Evolutionary conservation across 2,329 filamentous ascomycete species (phyloP).

Genomic region (Sclerotiophoma versabilis): DNA sequence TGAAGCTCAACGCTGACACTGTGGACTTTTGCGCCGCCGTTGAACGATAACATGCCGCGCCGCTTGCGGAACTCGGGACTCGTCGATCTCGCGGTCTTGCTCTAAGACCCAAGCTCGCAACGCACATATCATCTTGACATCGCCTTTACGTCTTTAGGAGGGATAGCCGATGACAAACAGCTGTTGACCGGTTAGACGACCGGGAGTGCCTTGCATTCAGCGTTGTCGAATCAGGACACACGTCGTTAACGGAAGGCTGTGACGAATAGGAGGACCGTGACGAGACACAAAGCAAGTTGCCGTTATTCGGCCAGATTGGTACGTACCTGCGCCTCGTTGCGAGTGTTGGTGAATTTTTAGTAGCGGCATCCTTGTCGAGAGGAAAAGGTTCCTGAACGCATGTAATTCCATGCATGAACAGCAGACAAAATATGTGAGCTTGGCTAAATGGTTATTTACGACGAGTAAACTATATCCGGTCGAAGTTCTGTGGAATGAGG

Average conservation of each 20-base stretch:
- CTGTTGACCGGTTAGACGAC: background rate
- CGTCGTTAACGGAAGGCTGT: background rate
- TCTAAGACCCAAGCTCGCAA: background rate
- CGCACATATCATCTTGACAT: background rate
- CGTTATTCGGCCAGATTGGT: conserved; percentile 12
- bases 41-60: conserved; percentile 11
- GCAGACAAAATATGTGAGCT: no score
- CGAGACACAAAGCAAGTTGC: background rate
- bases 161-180: background rate
- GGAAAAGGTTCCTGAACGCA: background rate
- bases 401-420: background rate
- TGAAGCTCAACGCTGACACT: conserved; percentile 16
- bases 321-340: conserved; percentile 22
- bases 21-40: background rate
- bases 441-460: no score
- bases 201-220: background rate
- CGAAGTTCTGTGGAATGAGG: no score
- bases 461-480: no score
- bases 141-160: background rate
- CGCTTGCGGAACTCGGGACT: conserved; percentile 1
- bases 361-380: background rate
- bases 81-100: background rate
- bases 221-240: background rate
- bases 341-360: background rate
- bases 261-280: background rate